Conservation (phyloP, 805 yeast species). For the Schwanniomyces sp. region DNA sequence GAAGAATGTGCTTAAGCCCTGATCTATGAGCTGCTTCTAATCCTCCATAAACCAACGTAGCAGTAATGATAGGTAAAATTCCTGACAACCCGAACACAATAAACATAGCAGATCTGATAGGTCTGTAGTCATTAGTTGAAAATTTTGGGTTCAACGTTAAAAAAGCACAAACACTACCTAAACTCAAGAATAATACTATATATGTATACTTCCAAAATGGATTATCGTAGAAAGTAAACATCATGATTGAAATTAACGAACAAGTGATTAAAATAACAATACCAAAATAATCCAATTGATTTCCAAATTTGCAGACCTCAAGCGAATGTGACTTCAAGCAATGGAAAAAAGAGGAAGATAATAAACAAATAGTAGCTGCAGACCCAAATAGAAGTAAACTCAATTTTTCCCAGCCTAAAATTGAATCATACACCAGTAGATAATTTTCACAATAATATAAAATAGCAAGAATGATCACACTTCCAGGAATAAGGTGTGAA, state of each 20-base stretch:
- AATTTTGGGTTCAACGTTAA: conserved; percentile 68
- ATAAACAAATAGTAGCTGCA: conserved; percentile 61
- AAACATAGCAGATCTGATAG: conserved; percentile 76
- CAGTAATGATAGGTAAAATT: conserved; percentile 63
- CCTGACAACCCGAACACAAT: conserved; percentile 80
- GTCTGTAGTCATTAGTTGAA: conserved; percentile 69
- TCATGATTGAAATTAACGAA: conserved; percentile 49
- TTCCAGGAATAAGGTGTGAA: conserved; percentile 56
- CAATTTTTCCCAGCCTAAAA: conserved; percentile 43
- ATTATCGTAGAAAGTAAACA: conserved; percentile 47
- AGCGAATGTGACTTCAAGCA: conserved; percentile 66
- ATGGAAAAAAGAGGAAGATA: conserved; percentile 67
- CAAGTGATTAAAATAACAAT: conserved; percentile 67
- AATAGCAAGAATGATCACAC: conserved; percentile 24
- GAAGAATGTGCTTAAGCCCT: conserved; percentile 58
- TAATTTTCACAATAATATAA: conserved; percentile 26
- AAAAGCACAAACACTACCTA: conserved; percentile 63
- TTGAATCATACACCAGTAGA: conserved; percentile 20
- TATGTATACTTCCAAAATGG: conserved; percentile 37
- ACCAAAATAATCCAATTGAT: conserved; percentile 75
- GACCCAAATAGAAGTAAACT: conserved; percentile 54
- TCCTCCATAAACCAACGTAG: conserved; percentile 49
- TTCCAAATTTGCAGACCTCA: conserved; percentile 53
- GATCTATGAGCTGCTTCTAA: conserved; percentile 49
- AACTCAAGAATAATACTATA: conserved; percentile 42